Percentiles rank a stretch among this genome's conserved stretches.
These are phyloP conservation scores for Aspergillus neotritici DNA, from an alignment of 2,329 filamentous ascomycete genomes.

Conservation along the genomic window DNA sequence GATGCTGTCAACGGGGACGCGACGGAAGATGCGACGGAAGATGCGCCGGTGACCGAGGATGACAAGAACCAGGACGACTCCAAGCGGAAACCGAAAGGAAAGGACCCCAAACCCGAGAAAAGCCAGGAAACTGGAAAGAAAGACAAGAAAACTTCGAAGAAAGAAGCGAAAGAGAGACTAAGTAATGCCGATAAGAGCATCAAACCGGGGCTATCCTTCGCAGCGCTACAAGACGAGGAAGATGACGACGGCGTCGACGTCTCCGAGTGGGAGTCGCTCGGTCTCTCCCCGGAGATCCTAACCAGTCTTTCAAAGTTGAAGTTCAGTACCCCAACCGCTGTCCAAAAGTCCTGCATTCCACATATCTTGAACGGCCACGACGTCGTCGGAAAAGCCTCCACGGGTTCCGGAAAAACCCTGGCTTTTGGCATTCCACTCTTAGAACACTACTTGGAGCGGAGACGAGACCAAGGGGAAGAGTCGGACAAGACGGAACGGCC, in stretches of 20 bases:
- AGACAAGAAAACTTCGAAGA: conserved; percentile 25
- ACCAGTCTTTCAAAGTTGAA: conserved; percentile 71
- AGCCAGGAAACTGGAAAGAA: conserved; percentile 17
- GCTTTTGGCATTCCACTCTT: conserved; percentile 92
- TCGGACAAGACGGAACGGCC: conserved; percentile 37
- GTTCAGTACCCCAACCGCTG: conserved; percentile 73
- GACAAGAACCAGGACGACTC: conserved; percentile 22
- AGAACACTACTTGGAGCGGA: conserved; percentile 65
- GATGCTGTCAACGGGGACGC: conserved; percentile 15
- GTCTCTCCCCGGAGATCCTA: conserved; percentile 66
- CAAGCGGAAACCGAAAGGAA: conserved; percentile 19
- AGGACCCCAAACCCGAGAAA: conserved; percentile 13
- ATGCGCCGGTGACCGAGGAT: conserved; percentile 16
- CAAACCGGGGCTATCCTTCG: conserved; percentile 33
- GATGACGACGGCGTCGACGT: conserved; percentile 61
- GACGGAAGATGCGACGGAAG: conserved; percentile 7
- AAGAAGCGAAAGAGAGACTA: conserved; percentile 26
- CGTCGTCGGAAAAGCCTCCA: conserved; percentile 91
- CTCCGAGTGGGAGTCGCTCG: conserved; percentile 70
- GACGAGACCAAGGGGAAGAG: conserved; percentile 27
- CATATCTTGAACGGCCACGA: conserved; percentile 77
- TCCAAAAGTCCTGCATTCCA: conserved; percentile 76
- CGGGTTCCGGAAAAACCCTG: conserved; percentile 92
- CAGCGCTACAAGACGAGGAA: conserved; percentile 34
- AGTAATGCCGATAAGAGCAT: conserved; percentile 30